A percentile compares a stretch with the other conserved stretches of the same genome.
phyloP scores from a whole-genome alignment of 495 filamentous ascomycete genomes.

The Cryomyces minteri region DNA sequence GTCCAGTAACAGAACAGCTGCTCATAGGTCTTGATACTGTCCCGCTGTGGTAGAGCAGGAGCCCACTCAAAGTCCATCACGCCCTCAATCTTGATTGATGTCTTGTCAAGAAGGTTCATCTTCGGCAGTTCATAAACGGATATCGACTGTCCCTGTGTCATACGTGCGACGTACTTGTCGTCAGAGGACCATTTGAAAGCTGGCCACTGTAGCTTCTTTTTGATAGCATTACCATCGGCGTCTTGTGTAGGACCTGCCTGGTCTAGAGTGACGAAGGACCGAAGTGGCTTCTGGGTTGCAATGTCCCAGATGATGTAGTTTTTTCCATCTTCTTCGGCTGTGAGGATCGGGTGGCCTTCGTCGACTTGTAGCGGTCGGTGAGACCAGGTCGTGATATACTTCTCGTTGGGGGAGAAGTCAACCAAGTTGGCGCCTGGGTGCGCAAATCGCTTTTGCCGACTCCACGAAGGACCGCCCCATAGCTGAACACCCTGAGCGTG shows the following conservation, averaged over 20 bases:
- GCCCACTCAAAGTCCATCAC: slow-evolving; percentile 98
- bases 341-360: slow-evolving; percentile 65
- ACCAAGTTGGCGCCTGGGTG: slow-evolving; percentile 91
- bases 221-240: slow-evolving; percentile 46
- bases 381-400: slow-evolving; percentile 92
- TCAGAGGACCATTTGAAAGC: slow-evolving; percentile 99
- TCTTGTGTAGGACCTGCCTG: slow-evolving; percentile 36
- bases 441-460: slow-evolving; percentile 74
- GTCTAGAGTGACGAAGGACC: slow-evolving; percentile 83
- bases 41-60: slow-evolving; percentile 57
- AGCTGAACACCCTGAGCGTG: slow-evolving; percentile 91
- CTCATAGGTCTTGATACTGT: slow-evolving; percentile 74
- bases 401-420: slow-evolving; percentile 87
- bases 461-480: slow-evolving; percentile 84
- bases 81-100: slow-evolving; percentile 83
- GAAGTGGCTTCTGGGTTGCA: slow-evolving; percentile 70
- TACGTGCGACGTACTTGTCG: slow-evolving; percentile 87
- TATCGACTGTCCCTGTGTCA: slow-evolving; percentile 74
- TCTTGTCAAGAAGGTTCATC: slow-evolving; percentile 82
- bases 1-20: slow-evolving; percentile 98
- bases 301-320: slow-evolving; percentile 99
- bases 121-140: slow-evolving; percentile 86
- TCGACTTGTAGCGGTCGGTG: slow-evolving; percentile 79
- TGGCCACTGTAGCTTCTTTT: slow-evolving; percentile 92
- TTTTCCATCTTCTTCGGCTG: slow-evolving; percentile 89